Percentiles rank a stretch among this genome's conserved stretches.
Evolutionary conservation across 1,284 basidiomycete genomes (phyloP).

Genomic region (Volvariella surrecta): DNA sequence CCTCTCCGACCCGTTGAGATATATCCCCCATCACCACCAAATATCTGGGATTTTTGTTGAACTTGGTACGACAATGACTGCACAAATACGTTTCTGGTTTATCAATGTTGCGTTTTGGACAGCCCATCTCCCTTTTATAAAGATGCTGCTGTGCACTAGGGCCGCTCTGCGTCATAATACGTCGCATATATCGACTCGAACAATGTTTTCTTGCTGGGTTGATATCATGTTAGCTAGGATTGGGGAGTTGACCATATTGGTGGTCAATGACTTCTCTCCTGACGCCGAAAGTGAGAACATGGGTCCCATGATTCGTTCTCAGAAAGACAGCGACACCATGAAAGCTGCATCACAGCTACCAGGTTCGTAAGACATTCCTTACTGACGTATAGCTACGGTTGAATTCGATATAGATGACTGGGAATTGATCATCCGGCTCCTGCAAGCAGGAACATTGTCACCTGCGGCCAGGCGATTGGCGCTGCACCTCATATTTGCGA

Average conservation of each 20-base stretch:
- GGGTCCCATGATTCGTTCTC: constrained; percentile 25
- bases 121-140: constrained; percentile 25
- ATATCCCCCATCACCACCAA: no score
- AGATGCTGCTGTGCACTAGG: constrained; percentile 41
- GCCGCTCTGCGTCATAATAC: constrained; percentile 29
- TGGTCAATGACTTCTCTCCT: constrained; percentile 24
- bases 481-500: constrained; percentile 42
- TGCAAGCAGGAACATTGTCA: constrained; percentile 41
- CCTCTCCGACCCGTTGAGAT: no score
- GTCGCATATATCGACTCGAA: constrained; percentile 11
- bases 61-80: no score
- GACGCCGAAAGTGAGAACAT: constrained; percentile 11
- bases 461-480: constrained; percentile 52
- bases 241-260: constrained; percentile 26
- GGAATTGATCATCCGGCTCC: constrained; percentile 31
- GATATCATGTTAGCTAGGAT: constrained; percentile 53
- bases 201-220: constrained; percentile 47
- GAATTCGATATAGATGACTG: constrained; percentile 36
- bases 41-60: no score
- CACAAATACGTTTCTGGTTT: no score
- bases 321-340: constrained; percentile 40
- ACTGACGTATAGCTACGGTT: constrained; percentile 1
- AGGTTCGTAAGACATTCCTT: constrained; percentile 27
- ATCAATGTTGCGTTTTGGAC: background rate
- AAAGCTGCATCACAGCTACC: constrained; percentile 58